Evolutionary conservation across 495 filamentous ascomycete species (phyloP), one percentile per base, ranked within the genome.

Genomic region (Hypomontagnella submonticulosa): DNA sequence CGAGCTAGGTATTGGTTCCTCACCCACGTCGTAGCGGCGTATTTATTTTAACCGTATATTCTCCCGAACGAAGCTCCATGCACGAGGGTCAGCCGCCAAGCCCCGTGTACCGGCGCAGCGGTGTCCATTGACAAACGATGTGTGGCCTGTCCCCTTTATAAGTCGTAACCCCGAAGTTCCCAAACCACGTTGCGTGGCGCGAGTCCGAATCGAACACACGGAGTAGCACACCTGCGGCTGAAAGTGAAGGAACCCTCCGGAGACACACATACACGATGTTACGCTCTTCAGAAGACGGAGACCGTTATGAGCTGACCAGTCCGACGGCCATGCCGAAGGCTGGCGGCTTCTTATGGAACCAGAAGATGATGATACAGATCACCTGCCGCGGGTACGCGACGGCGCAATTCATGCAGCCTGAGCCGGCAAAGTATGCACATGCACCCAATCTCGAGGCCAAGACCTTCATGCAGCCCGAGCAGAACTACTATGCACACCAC

Each of bases 391-490:
- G 83, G 30, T 85, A 82, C 69, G 80, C 83, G 23, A 84, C 79
- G 2, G 79, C 83, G 7, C 83, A 85, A 47, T 85, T 85, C 79
- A 85, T 85, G 83, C 83, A 85, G 69, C 83, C 83, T 0, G 83
- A 85, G 65, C 83, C 83, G 30, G 77, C 83, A 55, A 85, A 85
- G 72, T 85, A 85, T 68, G 76, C 81, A 15, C 77, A 85, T 52
- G 79, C 83, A 2, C 83, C 83, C 4, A 85, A 83, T 51, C 75
- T 85, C 51, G 83, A 85, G 70, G 80, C 78, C 63, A 81, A 80
- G 72, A 85, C 83, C 40, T 85, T 85, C 76, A 85, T 85, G 82
- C 83, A 85, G 63, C 83, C 83, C 4, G 83, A 85, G 76, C 81
- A 79, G 57, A 83, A 81, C 75, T 85, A 85, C 75, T 85, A 85